These are phyloP conservation scores for Pichia sp. DNA, from an alignment of 1,139 yeast genomes.

Conservation along the genomic window DNA sequence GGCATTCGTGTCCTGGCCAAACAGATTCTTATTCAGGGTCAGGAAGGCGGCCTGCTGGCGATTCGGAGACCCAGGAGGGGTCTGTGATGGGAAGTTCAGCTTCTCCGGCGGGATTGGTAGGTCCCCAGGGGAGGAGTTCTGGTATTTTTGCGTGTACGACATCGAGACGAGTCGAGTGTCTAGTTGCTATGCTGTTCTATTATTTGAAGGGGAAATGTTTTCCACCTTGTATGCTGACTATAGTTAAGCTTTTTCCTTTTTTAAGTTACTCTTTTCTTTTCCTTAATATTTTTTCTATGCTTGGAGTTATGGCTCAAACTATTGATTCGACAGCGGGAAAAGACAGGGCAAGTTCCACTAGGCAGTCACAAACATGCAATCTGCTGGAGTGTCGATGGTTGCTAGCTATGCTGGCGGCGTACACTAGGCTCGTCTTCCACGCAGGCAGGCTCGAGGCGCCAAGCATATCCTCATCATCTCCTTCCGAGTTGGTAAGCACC, in stretches of 20 bases:
- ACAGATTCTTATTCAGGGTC: background rate
- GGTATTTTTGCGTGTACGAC: background rate
- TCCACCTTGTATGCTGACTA: background rate
- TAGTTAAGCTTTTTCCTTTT: background rate
- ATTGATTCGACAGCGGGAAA: background rate
- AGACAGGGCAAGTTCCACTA: background rate
- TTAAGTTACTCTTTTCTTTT: background rate
- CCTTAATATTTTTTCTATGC: background rate
- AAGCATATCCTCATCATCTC: background rate
- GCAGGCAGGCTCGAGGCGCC: background rate
- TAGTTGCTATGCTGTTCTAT: background rate
- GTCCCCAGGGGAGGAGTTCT: background rate
- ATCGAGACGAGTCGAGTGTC: background rate
- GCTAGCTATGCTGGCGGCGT: background rate
- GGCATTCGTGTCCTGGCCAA: conserved; percentile 1
- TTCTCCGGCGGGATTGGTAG: background rate
- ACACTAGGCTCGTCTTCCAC: background rate
- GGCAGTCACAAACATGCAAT: background rate
- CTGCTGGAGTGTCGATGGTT: background rate
- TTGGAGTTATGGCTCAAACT: background rate
- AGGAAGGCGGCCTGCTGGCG: background rate
- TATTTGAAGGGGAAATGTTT: background rate
- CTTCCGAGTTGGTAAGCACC: background rate
- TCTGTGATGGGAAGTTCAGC: background rate
- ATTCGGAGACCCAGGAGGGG: conserved; percentile 11